Base-by-base conservation (phyloP, 306 rosid genomes). In the Albizia julibrissin region DNA sequence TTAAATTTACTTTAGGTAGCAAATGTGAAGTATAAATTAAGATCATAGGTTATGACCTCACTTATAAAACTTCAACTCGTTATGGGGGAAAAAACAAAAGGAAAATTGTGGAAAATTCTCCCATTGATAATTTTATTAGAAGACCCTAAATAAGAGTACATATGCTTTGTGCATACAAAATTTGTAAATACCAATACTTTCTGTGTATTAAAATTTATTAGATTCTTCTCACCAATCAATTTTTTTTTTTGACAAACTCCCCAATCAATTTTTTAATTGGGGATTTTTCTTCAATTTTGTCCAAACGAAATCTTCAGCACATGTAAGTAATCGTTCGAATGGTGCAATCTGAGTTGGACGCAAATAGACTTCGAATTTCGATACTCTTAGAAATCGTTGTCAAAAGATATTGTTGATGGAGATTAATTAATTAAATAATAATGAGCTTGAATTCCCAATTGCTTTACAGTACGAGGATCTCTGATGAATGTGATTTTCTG, bases 281-380 rank as follows among this genome's bases (percentile, higher is more conserved):
- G 8, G 40, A 37, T 8, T 37, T 37, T 37, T 37, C 40, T 37
- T 37, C 40, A 6, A 37, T 37, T 37, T 37, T 37, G 8, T 37
- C 40, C 6, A 37, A 37, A 37, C 40, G 40, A 37, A 37, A 44
- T n/a, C 39, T 27, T 27, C 13, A 26, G 39, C 69, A 26, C 69
- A 26, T 61, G 68, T 11, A 29, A 27, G 18, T 62, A 62, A 27
- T 62, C 34, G 19, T 62, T 27, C 10, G 39, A 27, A 27, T 14
- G 37, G 69, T 62, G 69, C 69, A 62, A 27, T 62, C 69, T 67
- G 46, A 67, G 72, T 18, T 67, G 72, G 42, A 67, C 2, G 27
- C 46, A 29, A 4, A 0, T 8, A 34, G 72, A 34, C 44, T 34
- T 69, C 19, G 24, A n/a, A 70, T 42, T 70, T 62, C 39, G 21